Conservation (phyloP, 768 basidiomycete species). For the Lactarius hatsudake region DNA sequence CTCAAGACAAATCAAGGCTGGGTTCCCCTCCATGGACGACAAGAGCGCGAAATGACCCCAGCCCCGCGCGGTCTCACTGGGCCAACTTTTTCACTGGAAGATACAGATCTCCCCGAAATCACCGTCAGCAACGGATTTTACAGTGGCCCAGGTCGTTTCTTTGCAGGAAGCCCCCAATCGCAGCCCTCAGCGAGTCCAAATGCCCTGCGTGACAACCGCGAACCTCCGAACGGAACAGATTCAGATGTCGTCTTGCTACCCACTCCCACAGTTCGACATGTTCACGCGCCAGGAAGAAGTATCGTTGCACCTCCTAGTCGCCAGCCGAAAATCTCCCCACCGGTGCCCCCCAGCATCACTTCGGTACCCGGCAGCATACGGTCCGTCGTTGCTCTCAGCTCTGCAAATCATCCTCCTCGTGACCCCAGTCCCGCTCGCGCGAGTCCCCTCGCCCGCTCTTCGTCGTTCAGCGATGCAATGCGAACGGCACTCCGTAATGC, state of each 20-base stretch:
- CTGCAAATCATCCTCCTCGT: not conserved
- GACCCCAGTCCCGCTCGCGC: conserved; percentile 3
- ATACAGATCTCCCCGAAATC: conserved; percentile 26
- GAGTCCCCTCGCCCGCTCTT: conserved; percentile 5
- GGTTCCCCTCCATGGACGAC: conserved; percentile 9
- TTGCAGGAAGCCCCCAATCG: conserved; percentile 15
- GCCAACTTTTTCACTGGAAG: conserved; percentile 20
- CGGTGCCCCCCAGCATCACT: not conserved
- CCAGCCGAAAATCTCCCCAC: not conserved
- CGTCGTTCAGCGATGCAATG: conserved; percentile 18
- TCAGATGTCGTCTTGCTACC: conserved; percentile 5
- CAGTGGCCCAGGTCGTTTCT: conserved; percentile 19
- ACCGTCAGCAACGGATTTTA: conserved; percentile 25
- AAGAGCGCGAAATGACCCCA: not conserved
- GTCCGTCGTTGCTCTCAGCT: not conserved
- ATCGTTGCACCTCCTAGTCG: not conserved
- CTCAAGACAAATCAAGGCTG: conserved; percentile 23
- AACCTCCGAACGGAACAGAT: not conserved
- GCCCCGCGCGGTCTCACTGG: not conserved
- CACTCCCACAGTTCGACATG: not conserved
- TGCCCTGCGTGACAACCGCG: not conserved
- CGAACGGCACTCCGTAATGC: conserved; percentile 16
- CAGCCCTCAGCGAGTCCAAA: conserved; percentile 13
- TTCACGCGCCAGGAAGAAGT: not conserved
- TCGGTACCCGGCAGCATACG: not conserved